Percentiles rank a stretch among this genome's conserved stretches.
These are phyloP conservation scores for Galium porrigens DNA, from an alignment of 305 asterid species.

Conservation along the genomic window DNA sequence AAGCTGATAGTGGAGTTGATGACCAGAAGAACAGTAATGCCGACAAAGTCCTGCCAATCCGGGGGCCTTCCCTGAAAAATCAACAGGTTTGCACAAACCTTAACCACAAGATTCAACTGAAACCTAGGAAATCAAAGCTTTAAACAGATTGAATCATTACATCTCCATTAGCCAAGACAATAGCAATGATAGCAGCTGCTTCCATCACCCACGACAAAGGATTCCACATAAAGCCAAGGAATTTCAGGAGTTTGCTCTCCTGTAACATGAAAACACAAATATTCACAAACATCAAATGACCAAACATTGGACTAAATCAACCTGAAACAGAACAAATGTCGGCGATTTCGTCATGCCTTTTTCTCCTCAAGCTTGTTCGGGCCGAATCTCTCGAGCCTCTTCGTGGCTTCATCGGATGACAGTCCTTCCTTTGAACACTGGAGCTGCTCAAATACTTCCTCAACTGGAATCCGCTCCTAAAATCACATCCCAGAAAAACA, in stretches of 20 bases:
- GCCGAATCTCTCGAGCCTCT: conserved; percentile 56
- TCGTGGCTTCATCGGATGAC: conserved; percentile 33
- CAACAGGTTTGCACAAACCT: conserved; percentile 2
- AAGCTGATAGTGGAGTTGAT: conserved; percentile 82
- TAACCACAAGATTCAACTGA: neutral
- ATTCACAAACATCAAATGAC: neutral
- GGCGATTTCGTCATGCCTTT: conserved; percentile 17
- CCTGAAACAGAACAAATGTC: neutral
- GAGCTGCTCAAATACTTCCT: conserved; percentile 50
- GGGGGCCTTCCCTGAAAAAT: conserved; percentile 61
- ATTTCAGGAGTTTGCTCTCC: conserved; percentile 56
- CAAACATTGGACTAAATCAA: neutral
- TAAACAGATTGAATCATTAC: conserved; percentile 17
- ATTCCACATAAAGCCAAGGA: conserved; percentile 68
- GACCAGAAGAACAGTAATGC: conserved; percentile 43
- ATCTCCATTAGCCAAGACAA: conserved; percentile 58
- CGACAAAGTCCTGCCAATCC: conserved; percentile 79
- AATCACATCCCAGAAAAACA: neutral
- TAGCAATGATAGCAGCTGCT: conserved; percentile 54
- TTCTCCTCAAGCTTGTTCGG: conserved; percentile 85
- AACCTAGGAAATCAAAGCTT: neutral
- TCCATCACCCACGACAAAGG: conserved; percentile 76
- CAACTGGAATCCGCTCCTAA: conserved; percentile 60
- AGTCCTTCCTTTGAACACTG: conserved; percentile 53
- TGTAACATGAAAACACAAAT: conserved; percentile 16